Percentiles rank a stretch among this genome's conserved stretches.
Conservation (phyloP, 2,329 filamentous ascomycete species). For the Lasiodiplodia gonubiensis region DNA sequence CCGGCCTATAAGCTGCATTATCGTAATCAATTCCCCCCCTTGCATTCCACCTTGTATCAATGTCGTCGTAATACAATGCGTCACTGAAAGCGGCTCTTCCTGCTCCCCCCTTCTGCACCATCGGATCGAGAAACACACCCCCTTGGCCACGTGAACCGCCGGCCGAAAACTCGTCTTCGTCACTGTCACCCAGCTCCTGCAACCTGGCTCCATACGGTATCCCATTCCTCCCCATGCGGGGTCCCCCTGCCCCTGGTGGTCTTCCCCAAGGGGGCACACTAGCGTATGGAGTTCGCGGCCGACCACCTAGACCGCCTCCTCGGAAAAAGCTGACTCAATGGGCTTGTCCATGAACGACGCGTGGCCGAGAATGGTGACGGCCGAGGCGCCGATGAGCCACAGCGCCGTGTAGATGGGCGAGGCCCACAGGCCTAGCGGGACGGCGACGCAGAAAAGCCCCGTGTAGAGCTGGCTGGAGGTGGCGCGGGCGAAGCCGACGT, state of each 20-base stretch:
- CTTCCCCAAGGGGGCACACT: slow-evolving; percentile 96
- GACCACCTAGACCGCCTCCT: slow-evolving; percentile 99
- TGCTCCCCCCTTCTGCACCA: slow-evolving; percentile 37
- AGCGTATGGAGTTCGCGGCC: slow-evolving; percentile 92
- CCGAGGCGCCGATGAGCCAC: slow-evolving; percentile 95
- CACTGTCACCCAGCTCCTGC: slow-evolving; percentile 67
- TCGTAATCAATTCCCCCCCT: slow-evolving; percentile 41
- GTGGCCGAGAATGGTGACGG: slow-evolving; percentile 92
- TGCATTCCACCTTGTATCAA: slow-evolving; percentile 42
- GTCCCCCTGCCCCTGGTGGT: slow-evolving; percentile 84
- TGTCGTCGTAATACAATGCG: slow-evolving; percentile 55
- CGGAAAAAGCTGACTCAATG: slow-evolving; percentile 99
- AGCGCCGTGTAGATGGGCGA: slow-evolving; percentile 84
- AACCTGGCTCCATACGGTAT: slow-evolving; percentile 54
- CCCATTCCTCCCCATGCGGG: slow-evolving; percentile 48
- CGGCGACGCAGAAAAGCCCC: slow-evolving; percentile 77
- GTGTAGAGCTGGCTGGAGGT: slow-evolving; percentile 96
- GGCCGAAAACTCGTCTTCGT: slow-evolving; percentile 48
- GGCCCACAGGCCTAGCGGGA: slow-evolving; percentile 84
- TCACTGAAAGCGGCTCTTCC: slow-evolving; percentile 50
- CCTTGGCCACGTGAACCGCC: slow-evolving; percentile 34
- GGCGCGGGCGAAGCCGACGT: slow-evolving; percentile 80
- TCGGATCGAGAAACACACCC: slow-evolving; percentile 51
- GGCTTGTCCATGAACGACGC: slow-evolving; percentile 97
- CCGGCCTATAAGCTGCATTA: slow-evolving; percentile 52